A percentile compares a stretch with the other conserved stretches of the same genome.
phyloP scores from a whole-genome alignment of 305 asterid genomes.

The Rubia tinctorum region DNA sequence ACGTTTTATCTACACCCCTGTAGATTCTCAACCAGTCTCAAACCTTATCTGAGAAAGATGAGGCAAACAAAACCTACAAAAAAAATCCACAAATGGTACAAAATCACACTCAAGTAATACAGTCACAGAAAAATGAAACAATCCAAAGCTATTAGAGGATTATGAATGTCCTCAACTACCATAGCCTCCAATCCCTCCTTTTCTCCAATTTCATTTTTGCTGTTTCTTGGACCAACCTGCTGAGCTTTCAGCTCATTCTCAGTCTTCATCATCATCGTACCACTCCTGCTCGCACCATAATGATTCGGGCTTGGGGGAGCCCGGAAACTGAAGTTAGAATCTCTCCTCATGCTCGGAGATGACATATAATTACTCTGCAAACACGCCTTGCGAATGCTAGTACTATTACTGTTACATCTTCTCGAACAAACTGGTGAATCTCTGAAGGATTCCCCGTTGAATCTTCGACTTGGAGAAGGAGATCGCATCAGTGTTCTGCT shows the following conservation, averaged over 20 bases:
- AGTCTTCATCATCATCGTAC: conserved; percentile 22
- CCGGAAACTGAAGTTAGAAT: conserved; percentile 28
- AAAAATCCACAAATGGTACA: not conserved
- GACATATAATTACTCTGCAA: conserved; percentile 14
- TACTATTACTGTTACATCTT: not conserved
- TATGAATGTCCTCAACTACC: conserved; percentile 55
- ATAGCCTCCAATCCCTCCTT: conserved; percentile 33
- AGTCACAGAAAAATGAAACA: conserved; percentile 66
- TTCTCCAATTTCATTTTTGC: conserved; percentile 26
- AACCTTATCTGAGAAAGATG: not conserved
- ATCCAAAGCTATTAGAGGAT: conserved; percentile 77
- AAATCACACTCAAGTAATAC: not conserved
- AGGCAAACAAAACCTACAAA: not conserved
- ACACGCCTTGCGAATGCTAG: conserved; percentile 17
- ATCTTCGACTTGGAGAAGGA: conserved; percentile 29
- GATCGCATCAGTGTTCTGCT: conserved; percentile 25
- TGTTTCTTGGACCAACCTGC: conserved; percentile 31
- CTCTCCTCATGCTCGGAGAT: conserved; percentile 29
- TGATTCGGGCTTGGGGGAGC: conserved; percentile 26
- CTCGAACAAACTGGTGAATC: conserved; percentile 21
- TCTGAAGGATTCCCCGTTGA: conserved; percentile 29
- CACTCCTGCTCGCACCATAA: not conserved
- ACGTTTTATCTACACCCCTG: not conserved
- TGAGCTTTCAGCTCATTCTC: conserved; percentile 13
- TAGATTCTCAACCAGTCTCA: not conserved